Conservation (phyloP, 805 yeast species). For the Jamesozyma piceae region DNA sequence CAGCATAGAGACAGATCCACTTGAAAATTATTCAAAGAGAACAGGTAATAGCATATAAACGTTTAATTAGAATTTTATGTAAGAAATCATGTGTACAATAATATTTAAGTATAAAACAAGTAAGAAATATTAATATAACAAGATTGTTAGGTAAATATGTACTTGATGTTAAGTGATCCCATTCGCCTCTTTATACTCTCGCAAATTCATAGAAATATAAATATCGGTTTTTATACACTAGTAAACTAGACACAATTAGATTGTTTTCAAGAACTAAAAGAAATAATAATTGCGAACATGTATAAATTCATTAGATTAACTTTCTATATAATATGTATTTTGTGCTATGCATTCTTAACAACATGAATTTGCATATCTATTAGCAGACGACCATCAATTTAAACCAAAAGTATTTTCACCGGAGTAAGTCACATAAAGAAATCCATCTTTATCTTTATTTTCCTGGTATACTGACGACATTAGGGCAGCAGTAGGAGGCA, state of each 20-base stretch:
- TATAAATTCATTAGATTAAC: too few species aligned
- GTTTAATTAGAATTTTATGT: neutral
- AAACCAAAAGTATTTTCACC: conserved; percentile 95
- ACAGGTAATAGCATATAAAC: conserved; percentile 30
- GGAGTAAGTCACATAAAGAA: conserved; percentile 87
- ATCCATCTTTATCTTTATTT: conserved; percentile 96
- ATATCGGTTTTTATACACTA: too few species aligned
- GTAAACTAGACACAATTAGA: too few species aligned
- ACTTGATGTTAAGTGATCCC: too few species aligned
- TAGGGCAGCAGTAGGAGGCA: conserved; percentile 96
- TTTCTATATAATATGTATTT: too few species aligned
- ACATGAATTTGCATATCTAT: too few species aligned
- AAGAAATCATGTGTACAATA: neutral
- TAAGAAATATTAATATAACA: neutral
- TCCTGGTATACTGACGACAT: conserved; percentile 93
- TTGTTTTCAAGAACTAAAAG: too few species aligned
- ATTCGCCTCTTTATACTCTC: too few species aligned
- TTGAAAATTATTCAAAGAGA: conserved; percentile 37
- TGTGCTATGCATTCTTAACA: too few species aligned
- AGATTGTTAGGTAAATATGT: neutral
- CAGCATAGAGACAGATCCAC: conserved; percentile 48
- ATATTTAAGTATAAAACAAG: neutral
- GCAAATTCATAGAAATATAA: too few species aligned
- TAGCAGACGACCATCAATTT: neutral
- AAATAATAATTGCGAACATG: too few species aligned